Percentiles rank a stretch among this genome's conserved stretches.
These are phyloP conservation scores for Podospora australis DNA, from an alignment of 495 filamentous ascomycete species.

Conservation along the genomic window DNA sequence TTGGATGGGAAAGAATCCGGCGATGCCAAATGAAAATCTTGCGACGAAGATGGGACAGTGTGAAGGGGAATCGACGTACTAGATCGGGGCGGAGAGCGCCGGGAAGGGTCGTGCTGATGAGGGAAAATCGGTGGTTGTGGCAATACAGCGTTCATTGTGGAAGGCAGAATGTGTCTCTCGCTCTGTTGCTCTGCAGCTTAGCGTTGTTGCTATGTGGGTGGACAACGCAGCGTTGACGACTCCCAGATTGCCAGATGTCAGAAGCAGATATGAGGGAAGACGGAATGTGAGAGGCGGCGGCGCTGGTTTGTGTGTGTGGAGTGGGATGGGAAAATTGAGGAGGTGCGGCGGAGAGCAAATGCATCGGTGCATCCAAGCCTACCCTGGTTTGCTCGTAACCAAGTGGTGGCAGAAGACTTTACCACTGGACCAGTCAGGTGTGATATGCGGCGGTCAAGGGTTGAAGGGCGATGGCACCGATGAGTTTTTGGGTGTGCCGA, in stretches of 20 bases:
- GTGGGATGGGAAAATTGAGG: slow-evolving; percentile 30
- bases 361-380: slow-evolving; percentile 19
- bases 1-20: not conserved
- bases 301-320: slow-evolving; percentile 20
- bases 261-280: slow-evolving; percentile 4
- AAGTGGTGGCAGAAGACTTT: no score
- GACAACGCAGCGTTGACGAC: slow-evolving; percentile 6
- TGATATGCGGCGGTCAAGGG: slow-evolving; percentile 23
- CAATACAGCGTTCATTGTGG: slow-evolving; percentile 45
- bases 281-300: slow-evolving; percentile 12
- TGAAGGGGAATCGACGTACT: slow-evolving; percentile 46
- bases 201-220: not conserved
- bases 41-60: no score
- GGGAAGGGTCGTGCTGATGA: slow-evolving; percentile 65
- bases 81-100: slow-evolving; percentile 62
- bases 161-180: not conserved
- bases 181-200: not conserved
- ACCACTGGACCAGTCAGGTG: slow-evolving; percentile 27
- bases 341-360: slow-evolving; percentile 28
- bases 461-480: no score
- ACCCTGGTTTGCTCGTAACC: slow-evolving; percentile 27
- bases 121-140: slow-evolving; percentile 63
- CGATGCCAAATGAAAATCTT: not conserved
- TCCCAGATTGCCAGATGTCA: slow-evolving; percentile 6
- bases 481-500: slow-evolving; percentile 16